Base-by-base conservation (phyloP, 1,284 basidiomycete genomes). In the Sanguinoderma infundibulare region DNA sequence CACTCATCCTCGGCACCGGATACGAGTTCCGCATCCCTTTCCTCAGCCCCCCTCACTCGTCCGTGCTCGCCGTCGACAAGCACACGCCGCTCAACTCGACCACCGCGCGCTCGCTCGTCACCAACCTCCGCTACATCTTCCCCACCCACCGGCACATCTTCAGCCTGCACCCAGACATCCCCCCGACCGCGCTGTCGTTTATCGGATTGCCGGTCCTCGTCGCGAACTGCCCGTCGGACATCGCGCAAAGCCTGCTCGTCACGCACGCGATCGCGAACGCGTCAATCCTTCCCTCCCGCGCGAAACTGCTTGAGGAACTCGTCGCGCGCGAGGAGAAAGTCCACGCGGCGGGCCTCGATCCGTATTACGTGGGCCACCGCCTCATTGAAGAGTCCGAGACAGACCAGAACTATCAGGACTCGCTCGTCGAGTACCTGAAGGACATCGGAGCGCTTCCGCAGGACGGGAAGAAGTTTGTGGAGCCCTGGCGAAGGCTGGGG, bases 121-220 rank as follows among this genome's bases (percentile, higher is more conserved):
- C 77, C 36, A 87, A 86, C 70, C 69, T 78, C 30, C 78, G 77
- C 1, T 86, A 87, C 68, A 75, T 87, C 38, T 84, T 83, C 69
- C 85, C 86, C 10, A 71, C 86, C 9, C 78, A 85, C 66, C 69
- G 75, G 42, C 83, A 86, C 69, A 79, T 86, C 35, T 79, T 87
- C 67, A 81, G 81, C 17, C 73, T 87, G 42, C 78, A 79, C 24
- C 70, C 78, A 5, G 68, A 73, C 3, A 73, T 83, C 55, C 84
- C 85, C 2, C 71, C 77, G 1, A 83, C 79, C 30, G 81, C 84
- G 17, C 78, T 87, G 22, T 76, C 81, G 12, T 86, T 87, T 71
- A 74, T 87, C 60, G 85, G 85, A 5, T 75, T 87, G 0, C 78
- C 78, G 8, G 67, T 75, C 15, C 69, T 75, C 44, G 80, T 82